These are phyloP conservation scores for Cicer judaicum DNA, from an alignment of 306 rosid species.

Conservation along the genomic window DNA sequence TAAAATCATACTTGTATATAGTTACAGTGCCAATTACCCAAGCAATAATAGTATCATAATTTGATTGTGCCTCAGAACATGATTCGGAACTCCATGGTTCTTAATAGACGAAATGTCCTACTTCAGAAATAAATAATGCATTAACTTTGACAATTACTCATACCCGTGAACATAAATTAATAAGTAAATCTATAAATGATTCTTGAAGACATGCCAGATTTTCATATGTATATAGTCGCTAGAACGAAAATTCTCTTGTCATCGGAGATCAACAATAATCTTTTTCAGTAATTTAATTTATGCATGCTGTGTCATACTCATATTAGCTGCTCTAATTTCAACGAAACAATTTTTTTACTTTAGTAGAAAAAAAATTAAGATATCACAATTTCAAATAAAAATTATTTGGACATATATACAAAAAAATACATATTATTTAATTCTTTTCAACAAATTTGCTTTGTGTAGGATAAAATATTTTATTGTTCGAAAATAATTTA, in stretches of 20 bases:
- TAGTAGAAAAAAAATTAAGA: too few relatives aligned
- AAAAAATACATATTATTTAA: too few relatives aligned
- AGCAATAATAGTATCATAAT: not conserved
- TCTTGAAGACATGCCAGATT: conserved; percentile 30
- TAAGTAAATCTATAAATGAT: conserved; percentile 33
- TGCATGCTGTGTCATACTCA: not conserved
- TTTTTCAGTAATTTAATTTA: conserved; percentile 21
- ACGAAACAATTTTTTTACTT: too few relatives aligned
- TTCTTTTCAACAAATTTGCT: not conserved
- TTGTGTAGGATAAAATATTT: not conserved
- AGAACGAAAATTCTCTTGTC: conserved; percentile 38
- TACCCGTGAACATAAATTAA: conserved; percentile 27
- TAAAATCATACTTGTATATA: too few relatives aligned
- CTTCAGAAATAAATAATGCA: conserved; percentile 39
- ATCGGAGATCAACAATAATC: conserved; percentile 18
- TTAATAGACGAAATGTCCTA: conserved; percentile 46
- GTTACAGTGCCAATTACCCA: too few relatives aligned
- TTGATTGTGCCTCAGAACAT: conserved; percentile 6
- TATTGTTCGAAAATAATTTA: not conserved
- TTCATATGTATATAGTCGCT: not conserved
- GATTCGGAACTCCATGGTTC: conserved; percentile 45
- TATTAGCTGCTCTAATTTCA: not conserved
- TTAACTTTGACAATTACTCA: conserved; percentile 41
- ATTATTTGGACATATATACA: too few relatives aligned
- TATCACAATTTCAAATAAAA: too few relatives aligned